Conservation (phyloP, 2,329 filamentous ascomycete genomes). For the Tolypocladium cylindrosporum region DNA sequence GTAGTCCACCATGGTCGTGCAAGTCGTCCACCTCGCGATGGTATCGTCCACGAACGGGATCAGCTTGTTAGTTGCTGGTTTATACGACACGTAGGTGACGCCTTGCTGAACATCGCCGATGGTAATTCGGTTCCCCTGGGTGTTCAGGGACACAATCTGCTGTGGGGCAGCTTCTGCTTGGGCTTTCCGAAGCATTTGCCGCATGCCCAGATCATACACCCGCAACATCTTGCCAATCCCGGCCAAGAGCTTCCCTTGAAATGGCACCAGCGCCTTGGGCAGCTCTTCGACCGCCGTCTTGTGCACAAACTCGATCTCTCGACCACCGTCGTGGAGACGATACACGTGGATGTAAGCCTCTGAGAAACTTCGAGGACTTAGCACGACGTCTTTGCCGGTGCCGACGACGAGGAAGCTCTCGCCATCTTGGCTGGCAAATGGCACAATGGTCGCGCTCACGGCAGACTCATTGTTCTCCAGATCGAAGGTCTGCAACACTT, state of each 20-base stretch:
- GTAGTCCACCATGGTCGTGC: slow-evolving; percentile 91
- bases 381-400: slow-evolving; percentile 80
- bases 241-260: slow-evolving; percentile 83
- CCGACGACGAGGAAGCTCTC: slow-evolving; percentile 91
- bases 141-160: slow-evolving; percentile 80
- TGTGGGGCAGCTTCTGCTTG: slow-evolving; percentile 71
- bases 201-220: slow-evolving; percentile 88
- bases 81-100: slow-evolving; percentile 87
- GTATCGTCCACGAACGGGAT: slow-evolving; percentile 92
- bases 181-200: slow-evolving; percentile 83
- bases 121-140: slow-evolving; percentile 82
- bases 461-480: slow-evolving; percentile 86
- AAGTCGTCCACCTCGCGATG: slow-evolving; percentile 82
- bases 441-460: slow-evolving; percentile 72
- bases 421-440: slow-evolving; percentile 80
- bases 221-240: slow-evolving; percentile 75
- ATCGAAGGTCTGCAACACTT: slow-evolving; percentile 67
- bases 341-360: slow-evolving; percentile 89
- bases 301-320: slow-evolving; percentile 85
- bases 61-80: slow-evolving; percentile 79
- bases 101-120: slow-evolving; percentile 91
- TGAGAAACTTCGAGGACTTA: slow-evolving; percentile 64
- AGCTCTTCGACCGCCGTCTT: slow-evolving; percentile 90
- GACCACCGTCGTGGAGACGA: slow-evolving; percentile 78
- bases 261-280: slow-evolving; percentile 79